Percentiles rank a stretch among this genome's conserved stretches.
Conservation (phyloP, 2,329 filamentous ascomycete species). For the Xylaria sp. region DNA sequence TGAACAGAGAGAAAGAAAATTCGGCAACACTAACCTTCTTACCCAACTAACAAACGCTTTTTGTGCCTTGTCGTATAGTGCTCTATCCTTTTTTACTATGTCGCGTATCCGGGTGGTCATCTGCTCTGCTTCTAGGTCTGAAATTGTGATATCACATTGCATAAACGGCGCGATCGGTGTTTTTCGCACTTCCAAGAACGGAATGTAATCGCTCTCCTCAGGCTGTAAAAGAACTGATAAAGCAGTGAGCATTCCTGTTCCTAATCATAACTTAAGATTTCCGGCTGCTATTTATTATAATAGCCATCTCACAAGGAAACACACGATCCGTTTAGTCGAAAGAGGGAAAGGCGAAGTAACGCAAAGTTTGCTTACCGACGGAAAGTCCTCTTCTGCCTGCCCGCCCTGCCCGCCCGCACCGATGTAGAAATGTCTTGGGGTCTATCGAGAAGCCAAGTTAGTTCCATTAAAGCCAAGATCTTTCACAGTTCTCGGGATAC, state of each 20-base stretch:
- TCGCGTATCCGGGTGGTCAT: slow-evolving; percentile 70
- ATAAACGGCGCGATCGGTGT: slow-evolving; percentile 78
- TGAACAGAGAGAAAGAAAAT: neutral
- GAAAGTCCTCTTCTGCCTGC: slow-evolving; percentile 88
- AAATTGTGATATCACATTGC: slow-evolving; percentile 65
- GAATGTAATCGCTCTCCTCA: slow-evolving; percentile 87
- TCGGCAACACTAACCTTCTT: slow-evolving; percentile 57
- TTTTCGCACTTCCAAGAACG: slow-evolving; percentile 86
- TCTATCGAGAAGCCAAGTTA: slow-evolving; percentile 56
- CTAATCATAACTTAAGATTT: neutral
- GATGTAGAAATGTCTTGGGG: slow-evolving; percentile 94
- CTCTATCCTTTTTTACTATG: slow-evolving; percentile 62
- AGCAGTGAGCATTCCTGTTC: slow-evolving; percentile 3
- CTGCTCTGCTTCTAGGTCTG: slow-evolving; percentile 67
- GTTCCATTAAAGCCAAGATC: neutral
- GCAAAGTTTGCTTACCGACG: slow-evolving; percentile 55
- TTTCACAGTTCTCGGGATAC: neutral
- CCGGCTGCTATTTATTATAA: too few species aligned
- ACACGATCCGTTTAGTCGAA: neutral
- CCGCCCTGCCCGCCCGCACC: slow-evolving; percentile 87
- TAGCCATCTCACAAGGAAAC: neutral
- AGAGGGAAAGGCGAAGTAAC: neutral
- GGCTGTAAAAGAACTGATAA: slow-evolving; percentile 78
- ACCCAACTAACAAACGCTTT: slow-evolving; percentile 94
- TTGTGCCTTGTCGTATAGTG: slow-evolving; percentile 86